phyloP scores from a whole-genome alignment of 1,284 basidiomycete species.

The Leccinum glutinopallens region DNA sequence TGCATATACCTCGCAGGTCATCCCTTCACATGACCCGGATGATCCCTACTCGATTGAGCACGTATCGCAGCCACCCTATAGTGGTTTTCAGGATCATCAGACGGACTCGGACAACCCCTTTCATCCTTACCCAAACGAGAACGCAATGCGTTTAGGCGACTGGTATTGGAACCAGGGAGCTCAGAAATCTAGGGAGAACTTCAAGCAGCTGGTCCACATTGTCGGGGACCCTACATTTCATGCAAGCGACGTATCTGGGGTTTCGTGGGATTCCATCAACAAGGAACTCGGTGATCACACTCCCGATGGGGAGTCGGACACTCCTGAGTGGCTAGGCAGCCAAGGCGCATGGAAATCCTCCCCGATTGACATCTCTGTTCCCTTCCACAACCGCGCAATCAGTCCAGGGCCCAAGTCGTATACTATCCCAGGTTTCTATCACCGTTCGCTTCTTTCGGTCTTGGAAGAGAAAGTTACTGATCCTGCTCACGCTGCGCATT shows the following conservation, averaged over 20 bases:
- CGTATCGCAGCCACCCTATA: background rate
- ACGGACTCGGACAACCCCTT: slow-evolving; percentile 3
- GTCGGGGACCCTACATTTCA: background rate
- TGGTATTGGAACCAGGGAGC: slow-evolving; percentile 6
- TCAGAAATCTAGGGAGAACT: slow-evolving; percentile 1
- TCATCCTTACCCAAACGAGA: slow-evolving; percentile 16
- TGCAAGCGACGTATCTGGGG: background rate
- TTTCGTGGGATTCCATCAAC: background rate
- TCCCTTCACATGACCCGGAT: slow-evolving; percentile 9
- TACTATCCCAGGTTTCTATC: slow-evolving; percentile 1
- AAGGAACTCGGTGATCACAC: background rate
- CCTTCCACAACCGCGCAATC: background rate
- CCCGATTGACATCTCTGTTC: background rate
- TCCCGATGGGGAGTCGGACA: background rate
- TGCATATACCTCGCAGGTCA: background rate
- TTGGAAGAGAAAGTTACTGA: background rate
- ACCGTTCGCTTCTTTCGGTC: background rate
- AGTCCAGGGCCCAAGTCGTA: slow-evolving; percentile 1
- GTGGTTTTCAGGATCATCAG: background rate
- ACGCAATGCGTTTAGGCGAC: background rate
- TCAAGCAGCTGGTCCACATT: background rate
- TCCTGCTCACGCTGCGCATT: background rate
- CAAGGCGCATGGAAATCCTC: slow-evolving; percentile 3
- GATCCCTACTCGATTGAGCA: background rate
- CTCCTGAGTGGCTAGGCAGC: background rate